Base-by-base conservation (phyloP, 768 basidiomycete genomes). In the Rhodotorula graminis region DNA sequence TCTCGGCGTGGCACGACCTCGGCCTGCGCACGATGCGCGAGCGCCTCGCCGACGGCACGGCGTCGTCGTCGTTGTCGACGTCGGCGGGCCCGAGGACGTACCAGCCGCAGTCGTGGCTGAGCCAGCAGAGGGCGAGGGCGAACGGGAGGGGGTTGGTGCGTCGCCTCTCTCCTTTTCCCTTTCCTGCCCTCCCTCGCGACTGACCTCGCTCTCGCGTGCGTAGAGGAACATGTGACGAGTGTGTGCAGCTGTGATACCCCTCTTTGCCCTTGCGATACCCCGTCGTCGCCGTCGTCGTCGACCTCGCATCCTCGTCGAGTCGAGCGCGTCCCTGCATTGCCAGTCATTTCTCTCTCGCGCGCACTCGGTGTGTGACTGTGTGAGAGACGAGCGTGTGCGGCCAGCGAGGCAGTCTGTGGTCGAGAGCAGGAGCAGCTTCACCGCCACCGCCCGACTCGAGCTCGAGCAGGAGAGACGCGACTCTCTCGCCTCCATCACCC, bases 1-100 rank as follows among this genome's bases (percentile, higher is more conserved):
- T 92, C 31, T 85, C 88, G 67, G 86, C 87, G 10, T 84, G 92
- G 71, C 91, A 92, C 79, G 84, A 83, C 53, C 82, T 87, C 56
- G 90, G 91, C 19, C 87, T 90, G 67, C 59, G 61, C 6, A 31
- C 53, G 23, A 63, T 72, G 65, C 67, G 74, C 23, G 60, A 75
- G 29, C 50, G 65, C 21, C 58, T 75, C 11, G 57, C 65, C 3
- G 42, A 27, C 14, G 9, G 55, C 7, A 53, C 52, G 4, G 29
- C 53, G 33, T 5, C 6, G 37, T 58, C 4, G 16, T 58, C 9
- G 52, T 29, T 9, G n/a, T 7, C 9, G 23, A 46, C 14, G 27
- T 46, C 18, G 2, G 42, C 42, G 12, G 65, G 46, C 7, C 52
- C 44, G 42, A 64, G 49, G 44, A 57, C 67, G 37, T 72, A 72